Conservation (phyloP, 768 basidiomycete genomes). For the Trametes meyenii region DNA sequence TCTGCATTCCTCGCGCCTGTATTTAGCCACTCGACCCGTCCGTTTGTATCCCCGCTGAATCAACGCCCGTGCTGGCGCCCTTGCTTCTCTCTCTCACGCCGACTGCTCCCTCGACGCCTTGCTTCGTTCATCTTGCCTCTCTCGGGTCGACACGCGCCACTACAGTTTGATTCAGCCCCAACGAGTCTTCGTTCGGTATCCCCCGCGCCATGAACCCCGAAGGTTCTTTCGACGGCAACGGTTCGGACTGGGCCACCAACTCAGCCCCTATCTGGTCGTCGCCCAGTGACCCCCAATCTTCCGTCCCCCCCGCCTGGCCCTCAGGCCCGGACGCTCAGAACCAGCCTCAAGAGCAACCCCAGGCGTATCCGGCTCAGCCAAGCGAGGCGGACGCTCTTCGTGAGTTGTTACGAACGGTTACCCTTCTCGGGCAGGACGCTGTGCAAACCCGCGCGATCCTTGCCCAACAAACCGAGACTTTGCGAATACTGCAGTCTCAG, state of each 20-base stretch:
- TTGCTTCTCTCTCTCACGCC: not conserved
- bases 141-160: not conserved
- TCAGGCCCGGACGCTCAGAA: too few species aligned
- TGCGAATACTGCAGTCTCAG: not conserved
- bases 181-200: not conserved
- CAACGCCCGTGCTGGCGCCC: not conserved
- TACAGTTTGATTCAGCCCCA: slow-evolving; percentile 9
- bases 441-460: not conserved
- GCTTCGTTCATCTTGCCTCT: not conserved
- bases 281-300: too few species aligned
- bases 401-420: not conserved
- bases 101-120: not conserved
- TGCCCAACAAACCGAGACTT: not conserved
- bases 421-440: not conserved
- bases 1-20: not conserved
- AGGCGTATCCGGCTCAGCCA: too few species aligned
- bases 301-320: too few species aligned
- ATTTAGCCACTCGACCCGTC: not conserved
- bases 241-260: not conserved
- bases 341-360: too few species aligned
- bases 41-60: not conserved
- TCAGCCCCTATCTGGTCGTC: too few species aligned
- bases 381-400: too few species aligned
- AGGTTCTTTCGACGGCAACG: not conserved
- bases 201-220: not conserved